Evolutionary conservation across 129 eudicot species (phyloP), one percentile per base, ranked within the genome.

Genomic region (Flaveria bidentis): DNA sequence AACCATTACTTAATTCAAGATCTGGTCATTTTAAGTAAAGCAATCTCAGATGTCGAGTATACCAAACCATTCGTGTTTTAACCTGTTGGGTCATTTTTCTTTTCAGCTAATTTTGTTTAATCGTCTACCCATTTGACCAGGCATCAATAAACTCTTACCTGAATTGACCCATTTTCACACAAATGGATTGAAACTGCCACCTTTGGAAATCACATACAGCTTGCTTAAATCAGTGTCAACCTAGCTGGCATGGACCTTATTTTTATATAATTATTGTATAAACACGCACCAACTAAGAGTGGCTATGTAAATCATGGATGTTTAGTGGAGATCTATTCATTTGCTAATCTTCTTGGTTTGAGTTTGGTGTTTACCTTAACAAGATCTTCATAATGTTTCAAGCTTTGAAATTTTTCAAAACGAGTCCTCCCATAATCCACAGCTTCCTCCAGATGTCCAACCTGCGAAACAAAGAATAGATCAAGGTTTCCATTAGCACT

Each of bases 361-460:
- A 4, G 68, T 28, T 58, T 15, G 30, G 15, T 16, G 8, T 2
- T 58, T 81, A 94, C 99, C 99, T 83, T 80, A 49, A 93, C 81
- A 58, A 94, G 81, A 77, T 85, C 93, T 58, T 82, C 85, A 73
- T 75, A 86, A 9, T 80, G 88, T 71, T 80, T 80, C 71, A 75
- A 45, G 41, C 53, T 66, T 63, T 74, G 77, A 67, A 87, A 91
- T 77, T 87, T 94, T 56, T 69, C 90, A 78, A 94, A 84, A 50
- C 74, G 88, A 12, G 68, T 56, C 80, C 89, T 89, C 42, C 96
- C 99, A 53, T 89, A 87, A 25, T 20, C 64, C 77, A 94, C 76
- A 76, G 99, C 99, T 79, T 91, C 89, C 79, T 85, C 97, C 51
- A 91, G 86, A 71, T 71, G 80, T 30, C 87, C 89, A 62, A 56